Evolutionary conservation across 208 protist species (phyloP), one percentile per base, ranked within the genome.

Genomic region (Trypanosoma platydactyli): DNA sequence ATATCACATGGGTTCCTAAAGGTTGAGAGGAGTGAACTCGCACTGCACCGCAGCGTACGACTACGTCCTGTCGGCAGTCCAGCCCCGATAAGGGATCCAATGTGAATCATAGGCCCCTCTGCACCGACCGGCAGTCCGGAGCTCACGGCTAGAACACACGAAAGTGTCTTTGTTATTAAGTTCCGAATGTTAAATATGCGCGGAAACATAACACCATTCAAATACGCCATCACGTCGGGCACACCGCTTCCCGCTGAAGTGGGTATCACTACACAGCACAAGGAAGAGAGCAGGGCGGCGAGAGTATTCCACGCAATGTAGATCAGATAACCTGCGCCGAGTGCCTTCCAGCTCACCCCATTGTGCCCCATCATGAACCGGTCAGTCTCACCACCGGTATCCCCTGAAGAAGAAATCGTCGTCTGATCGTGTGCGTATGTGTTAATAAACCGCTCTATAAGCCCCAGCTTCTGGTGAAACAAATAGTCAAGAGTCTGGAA

Each of bases 61-160:
- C 81, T 87, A 30, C 80, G 77, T 6, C 88, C 89, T 13, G 92
- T 89, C 15, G 83, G 87, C 16, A 97, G 51, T 0, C 91, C 91
- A 4, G 87, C 92, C 12, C 83, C 91, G 52, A 97, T 84, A 51
- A 94, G 68, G 30, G 92, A 82, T 40, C 94, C 94, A 69, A 92
- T 92, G 80, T 98, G 94, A 51, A 98, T 95, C 80, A 98, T 97
- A 0, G 92, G 92, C 0, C 94, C 94, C 73, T 98, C 92, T 18
- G 81, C 85, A 15, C 94, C 94, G 13, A 94, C 88, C 15, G 86
- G 81, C 27, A 98, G 64, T 20, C 90, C 88, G 22, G 77, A 71
- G 12, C 74, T 80, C 4, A 98, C 94, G 44, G 87, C 77, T 35
- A 92, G 52, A 51, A 85, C 77, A 68, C 87, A 93, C 5, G 82